phyloP scores from a whole-genome alignment of 2,329 filamentous ascomycete genomes.

The Pseudogymnoascus destructans region DNA sequence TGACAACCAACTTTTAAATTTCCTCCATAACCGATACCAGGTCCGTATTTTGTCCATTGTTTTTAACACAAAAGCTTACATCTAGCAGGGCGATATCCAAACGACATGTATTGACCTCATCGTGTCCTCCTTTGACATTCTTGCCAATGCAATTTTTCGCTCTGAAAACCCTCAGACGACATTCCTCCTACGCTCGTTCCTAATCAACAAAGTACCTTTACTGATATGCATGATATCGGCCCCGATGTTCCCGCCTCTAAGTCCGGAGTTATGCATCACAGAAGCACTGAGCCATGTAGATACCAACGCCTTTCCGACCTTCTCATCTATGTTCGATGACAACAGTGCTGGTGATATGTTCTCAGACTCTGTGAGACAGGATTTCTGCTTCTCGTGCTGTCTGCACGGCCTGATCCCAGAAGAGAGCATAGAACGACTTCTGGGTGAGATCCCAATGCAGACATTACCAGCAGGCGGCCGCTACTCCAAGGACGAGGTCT shows the following conservation, averaged over 20 bases:
- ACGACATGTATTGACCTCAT: constrained; percentile 70
- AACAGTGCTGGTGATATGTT: constrained; percentile 39
- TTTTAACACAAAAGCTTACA: constrained; percentile 21
- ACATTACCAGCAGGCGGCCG: constrained; percentile 61
- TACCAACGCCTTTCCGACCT: constrained; percentile 47
- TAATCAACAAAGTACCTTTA: constrained; percentile 60
- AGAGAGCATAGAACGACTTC: constrained; percentile 60
- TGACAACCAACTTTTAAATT: constrained; percentile 63
- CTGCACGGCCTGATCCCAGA: constrained; percentile 75
- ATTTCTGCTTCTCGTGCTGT: constrained; percentile 85
- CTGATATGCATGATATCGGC: constrained; percentile 44
- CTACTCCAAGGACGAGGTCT: constrained; percentile 64
- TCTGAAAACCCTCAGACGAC: constrained; percentile 45
- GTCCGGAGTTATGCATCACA: constrained; percentile 50
- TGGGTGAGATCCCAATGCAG: constrained; percentile 76
- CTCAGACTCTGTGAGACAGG: constrained; percentile 55
- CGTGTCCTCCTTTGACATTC: constrained; percentile 74
- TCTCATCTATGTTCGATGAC: constrained; percentile 50
- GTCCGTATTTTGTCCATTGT: constrained; percentile 31
- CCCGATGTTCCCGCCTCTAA: constrained; percentile 44
- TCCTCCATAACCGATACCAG: constrained; percentile 74
- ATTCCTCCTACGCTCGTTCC: constrained; percentile 70
- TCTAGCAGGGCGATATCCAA: constrained; percentile 56
- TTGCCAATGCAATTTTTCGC: constrained; percentile 76
- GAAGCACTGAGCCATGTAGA: constrained; percentile 52